phyloP scores from a whole-genome alignment of 345 rosid genomes.

The Lenwebbia sp. region DNA sequence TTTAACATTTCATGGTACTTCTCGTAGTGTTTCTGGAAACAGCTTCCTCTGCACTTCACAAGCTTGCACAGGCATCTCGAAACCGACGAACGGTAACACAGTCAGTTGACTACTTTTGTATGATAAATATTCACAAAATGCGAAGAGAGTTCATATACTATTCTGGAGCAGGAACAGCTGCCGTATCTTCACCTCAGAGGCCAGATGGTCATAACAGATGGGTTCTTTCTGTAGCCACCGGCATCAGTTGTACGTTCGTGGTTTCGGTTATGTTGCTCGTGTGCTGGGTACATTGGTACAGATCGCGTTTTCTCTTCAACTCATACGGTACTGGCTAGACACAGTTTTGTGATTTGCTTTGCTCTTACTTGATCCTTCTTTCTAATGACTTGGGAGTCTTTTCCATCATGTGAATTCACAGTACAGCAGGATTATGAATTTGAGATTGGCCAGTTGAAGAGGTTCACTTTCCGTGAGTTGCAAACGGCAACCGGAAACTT shows the following conservation, averaged over 20 bases:
- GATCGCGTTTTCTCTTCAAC: slow-evolving; percentile 43
- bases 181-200: slow-evolving; percentile 22
- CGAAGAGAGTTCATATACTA: neutral
- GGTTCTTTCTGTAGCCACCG: slow-evolving; percentile 59
- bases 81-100: slow-evolving; percentile 51
- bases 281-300: slow-evolving; percentile 76
- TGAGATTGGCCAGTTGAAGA: slow-evolving; percentile 75
- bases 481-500: slow-evolving; percentile 73
- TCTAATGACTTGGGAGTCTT: neutral
- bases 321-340: slow-evolving; percentile 46
- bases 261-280: slow-evolving; percentile 52
- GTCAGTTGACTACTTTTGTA: neutral
- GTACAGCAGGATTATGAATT: slow-evolving; percentile 89
- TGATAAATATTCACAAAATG: neutral
- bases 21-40: slow-evolving; percentile 34
- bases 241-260: slow-evolving; percentile 56
- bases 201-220: slow-evolving; percentile 28
- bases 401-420: slow-evolving; percentile 2
- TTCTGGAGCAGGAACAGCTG: slow-evolving; percentile 20
- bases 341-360: neutral
- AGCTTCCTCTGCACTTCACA: slow-evolving; percentile 59
- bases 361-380: neutral
- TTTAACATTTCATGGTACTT: neutral
- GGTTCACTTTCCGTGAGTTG: slow-evolving; percentile 77
- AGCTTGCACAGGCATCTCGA: slow-evolving; percentile 36